Evolutionary conservation across 257 asterid genomes (phyloP), one percentile per base, ranked within the genome.

Genomic region (Datura wrightii): DNA sequence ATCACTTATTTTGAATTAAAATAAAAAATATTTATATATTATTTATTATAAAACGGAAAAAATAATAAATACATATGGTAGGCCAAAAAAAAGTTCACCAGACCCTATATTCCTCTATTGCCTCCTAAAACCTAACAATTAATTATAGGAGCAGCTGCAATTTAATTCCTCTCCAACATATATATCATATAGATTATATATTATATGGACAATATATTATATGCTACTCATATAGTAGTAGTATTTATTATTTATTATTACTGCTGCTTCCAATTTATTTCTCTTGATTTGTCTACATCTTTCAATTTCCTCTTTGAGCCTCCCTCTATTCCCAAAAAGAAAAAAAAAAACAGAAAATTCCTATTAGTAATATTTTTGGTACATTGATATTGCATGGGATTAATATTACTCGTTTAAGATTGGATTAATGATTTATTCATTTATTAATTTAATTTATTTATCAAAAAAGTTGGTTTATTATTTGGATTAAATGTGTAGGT

Each of bases 41-140:
- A 24, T 24, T 24, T 65, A 65, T 65, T 16, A 65, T 65, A 18
- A 65, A 34, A 65, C 3, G 46, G 8, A 65, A n/a, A n/a, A n/a
- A 65, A 46, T 34, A 66, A 66, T 66, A 66, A 66, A 66, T 66
- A 66, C 74, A 66, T 14, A 1, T 31, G 3, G 46, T 50, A 50
- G 60, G 62, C 44, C 42, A 39, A 31, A 76, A 14, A 31, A 13
- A 50, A 31, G 44, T 14, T 13, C 3, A 76, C 48, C 82, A 76
- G 31, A 52, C 82, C 39, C 63, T 76, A 50, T 62, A 76, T 18
- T 76, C 46, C 63, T 76, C 31, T 48, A 19, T 74, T 74, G 60
- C 60, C 81, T 74, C 60, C 81, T 74, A 74, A 31, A 52, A 76
- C 63, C 44, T 76, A 52, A 52, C 48, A 76, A 8, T 76, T 48